Evolutionary conservation across 2,329 filamentous ascomycete species (phyloP), one percentile per base, ranked within the genome.

Genomic region (Colletotrichum cereale): DNA sequence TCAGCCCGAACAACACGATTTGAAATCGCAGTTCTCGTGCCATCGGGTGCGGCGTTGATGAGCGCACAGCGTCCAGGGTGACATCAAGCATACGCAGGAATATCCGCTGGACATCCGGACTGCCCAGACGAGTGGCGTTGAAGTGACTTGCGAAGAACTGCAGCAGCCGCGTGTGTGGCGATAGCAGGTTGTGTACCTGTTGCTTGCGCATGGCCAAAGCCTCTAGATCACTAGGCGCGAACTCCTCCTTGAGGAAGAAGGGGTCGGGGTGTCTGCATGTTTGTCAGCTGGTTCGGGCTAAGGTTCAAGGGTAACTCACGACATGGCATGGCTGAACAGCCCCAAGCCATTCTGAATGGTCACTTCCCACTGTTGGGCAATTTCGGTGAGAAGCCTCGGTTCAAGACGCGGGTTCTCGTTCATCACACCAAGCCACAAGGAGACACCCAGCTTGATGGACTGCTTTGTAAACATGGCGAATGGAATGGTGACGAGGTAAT

Each of bases 71-170:
- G 74, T 93, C 88, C 36, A 97, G 85, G 0, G 96, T 98, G 38
- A 92, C 85, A 74, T 92, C 90, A 69, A 98, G 89, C 74, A 98
- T 85, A 42, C 96, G 92, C 71, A 92, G 85, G 81, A 98, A 98
- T 5, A 95, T 88, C 71, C 89, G 89, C 76, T 97, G 94, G 0
- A 92, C 92, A 78, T 98, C 92, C 1, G 90, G 87, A 75, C 92
- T 97, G 34, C 94, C 92, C 34, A 98, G 86, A n/a, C 95, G 89
- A 16, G 93, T 95, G 2, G 97, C 95, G 79, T 95, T 97, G 84
- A 97, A 99, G 79, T 98, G 96, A 77, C 96, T 99, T 71, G 90
- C 91, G 72, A 99, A 89, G 79, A 98, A 97, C 74, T 97, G 94
- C 42, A 98, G 83, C 34, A 98, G 83, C 31, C 93, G 91, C 64